phyloP scores from a whole-genome alignment of 441 rosid species.

The Erysimum pusillum region DNA sequence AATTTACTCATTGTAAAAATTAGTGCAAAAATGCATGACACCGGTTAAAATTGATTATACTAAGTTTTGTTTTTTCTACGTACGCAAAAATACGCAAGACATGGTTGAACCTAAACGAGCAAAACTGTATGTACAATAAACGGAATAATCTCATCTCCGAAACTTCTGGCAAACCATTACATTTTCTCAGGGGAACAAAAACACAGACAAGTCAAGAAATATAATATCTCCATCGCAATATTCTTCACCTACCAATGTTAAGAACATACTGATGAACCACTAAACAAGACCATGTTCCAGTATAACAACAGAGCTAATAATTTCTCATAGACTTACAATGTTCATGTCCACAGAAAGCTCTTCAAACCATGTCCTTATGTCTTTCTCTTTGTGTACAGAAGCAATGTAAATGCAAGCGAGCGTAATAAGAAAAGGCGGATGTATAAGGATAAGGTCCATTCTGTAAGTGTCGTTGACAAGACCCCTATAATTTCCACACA shows the following conservation, averaged over 20 bases:
- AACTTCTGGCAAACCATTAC: slow-evolving; percentile 8
- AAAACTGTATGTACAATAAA: no score
- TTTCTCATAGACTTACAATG: slow-evolving; percentile 63
- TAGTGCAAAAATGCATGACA: no score
- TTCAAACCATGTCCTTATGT: slow-evolving; percentile 92
- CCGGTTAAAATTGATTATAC: no score
- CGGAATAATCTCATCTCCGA: no score
- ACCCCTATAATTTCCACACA: slow-evolving; percentile 71
- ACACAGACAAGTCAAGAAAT: slow-evolving; percentile 54
- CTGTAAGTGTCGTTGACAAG: slow-evolving; percentile 92
- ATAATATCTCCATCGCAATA: slow-evolving; percentile 87
- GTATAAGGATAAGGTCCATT: slow-evolving; percentile 91
- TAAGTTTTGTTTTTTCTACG: no score
- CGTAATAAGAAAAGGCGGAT: slow-evolving; percentile 88
- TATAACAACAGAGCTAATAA: not conserved
- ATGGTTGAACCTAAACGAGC: no score
- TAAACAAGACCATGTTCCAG: not conserved
- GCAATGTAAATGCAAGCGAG: slow-evolving; percentile 93
- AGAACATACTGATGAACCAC: no score
- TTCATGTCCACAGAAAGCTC: slow-evolving; percentile 96
- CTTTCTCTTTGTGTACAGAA: slow-evolving; percentile 77
- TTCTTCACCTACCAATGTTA: slow-evolving; percentile 74
- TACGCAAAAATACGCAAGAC: no score
- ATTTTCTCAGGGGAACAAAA: slow-evolving; percentile 19
- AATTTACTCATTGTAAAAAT: no score